These are phyloP conservation scores for Pseudocercospora cruenta DNA, from an alignment of 2,329 filamentous ascomycete species.

Conservation along the genomic window DNA sequence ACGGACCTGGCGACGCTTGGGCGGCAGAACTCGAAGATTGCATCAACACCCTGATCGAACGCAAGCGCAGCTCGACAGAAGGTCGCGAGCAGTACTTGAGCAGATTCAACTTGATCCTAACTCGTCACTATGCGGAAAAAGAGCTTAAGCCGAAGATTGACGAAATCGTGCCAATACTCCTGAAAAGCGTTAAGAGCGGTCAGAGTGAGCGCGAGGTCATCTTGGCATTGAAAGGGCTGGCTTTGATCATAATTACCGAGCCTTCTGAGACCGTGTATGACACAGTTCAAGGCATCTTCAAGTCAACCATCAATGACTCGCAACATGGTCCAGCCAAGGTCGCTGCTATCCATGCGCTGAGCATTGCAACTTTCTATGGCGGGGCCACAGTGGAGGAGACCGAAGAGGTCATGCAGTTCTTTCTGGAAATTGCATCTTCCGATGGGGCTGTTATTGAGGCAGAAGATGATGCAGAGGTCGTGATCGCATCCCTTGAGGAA, in stretches of 20 bases:
- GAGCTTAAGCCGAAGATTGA: constrained; percentile 62
- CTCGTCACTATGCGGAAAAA: constrained; percentile 67
- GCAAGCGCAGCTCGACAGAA: constrained; percentile 76
- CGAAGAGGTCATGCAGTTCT: constrained; percentile 72
- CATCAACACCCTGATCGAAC: constrained; percentile 72
- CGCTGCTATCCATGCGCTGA: constrained; percentile 73
- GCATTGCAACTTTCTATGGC: constrained; percentile 73
- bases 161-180: constrained; percentile 67
- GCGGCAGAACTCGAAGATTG: constrained; percentile 65
- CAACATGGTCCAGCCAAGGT: constrained; percentile 67
- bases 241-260: constrained; percentile 69
- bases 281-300: constrained; percentile 60
- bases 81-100: constrained; percentile 68
- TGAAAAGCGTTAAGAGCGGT: constrained; percentile 71
- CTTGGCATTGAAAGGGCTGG: constrained; percentile 71
- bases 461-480: constrained; percentile 69
- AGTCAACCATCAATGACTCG: constrained; percentile 67
- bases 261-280: constrained; percentile 70
- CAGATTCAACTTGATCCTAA: constrained; percentile 67
- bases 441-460: constrained; percentile 76
- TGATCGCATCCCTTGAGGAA: constrained; percentile 73
- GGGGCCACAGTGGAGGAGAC: constrained; percentile 70
- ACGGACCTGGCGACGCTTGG: constrained; percentile 58
- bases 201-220: constrained; percentile 70
- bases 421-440: constrained; percentile 76